Base-by-base conservation (phyloP, 805 yeast species). In the Candida qinlingensis region DNA sequence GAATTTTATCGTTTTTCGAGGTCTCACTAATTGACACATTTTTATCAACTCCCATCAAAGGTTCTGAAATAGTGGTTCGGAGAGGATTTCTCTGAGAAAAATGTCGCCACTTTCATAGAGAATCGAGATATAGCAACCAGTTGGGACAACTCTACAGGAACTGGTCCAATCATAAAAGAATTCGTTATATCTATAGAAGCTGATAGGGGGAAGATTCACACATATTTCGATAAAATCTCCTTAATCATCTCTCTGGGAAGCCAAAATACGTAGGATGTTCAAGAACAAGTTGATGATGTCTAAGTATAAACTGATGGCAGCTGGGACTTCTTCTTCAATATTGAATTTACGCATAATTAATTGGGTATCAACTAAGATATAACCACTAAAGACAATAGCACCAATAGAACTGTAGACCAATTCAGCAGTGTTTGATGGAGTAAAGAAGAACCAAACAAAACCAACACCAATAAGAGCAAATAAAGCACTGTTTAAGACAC, bases 321-420 rank as follows among this genome's bases (percentile, higher is more conserved):
- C 92, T 37, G 80, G 76, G n/a, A 89, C 76, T 60, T 87, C 96
- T 56, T 90, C 96, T 56, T 89, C 96, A 39, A 89, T 82, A 59
- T 83, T 84, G 56, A 74, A 80, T 48, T 79, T 81, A 61, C 84
- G 81, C 80, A 89, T 76, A 48, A 89, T 79, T 56, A 80, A 64
- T 66, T 89, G 96, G 25, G 96, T 89, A 64, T 89, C 97, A 41
- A 87, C 79, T 44, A 89, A 67, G 50, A 90, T 75, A 61, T 84
- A 88, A 5, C 81, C 78, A 11, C 83, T 72, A 66, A 89, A 89
- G 3, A 89, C 67, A 39, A 84, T 59, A 5, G 95, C 94, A 27
- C 94, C 96, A 40, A 83, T 62, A 52, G 81, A 79, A 33, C 90
- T 79, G 68, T 85, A 88, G 4, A 81, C 67, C 53, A 85, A 63